phyloP scores from a whole-genome alignment of 2,329 filamentous ascomycete species.

The Fusarium avenaceum region DNA sequence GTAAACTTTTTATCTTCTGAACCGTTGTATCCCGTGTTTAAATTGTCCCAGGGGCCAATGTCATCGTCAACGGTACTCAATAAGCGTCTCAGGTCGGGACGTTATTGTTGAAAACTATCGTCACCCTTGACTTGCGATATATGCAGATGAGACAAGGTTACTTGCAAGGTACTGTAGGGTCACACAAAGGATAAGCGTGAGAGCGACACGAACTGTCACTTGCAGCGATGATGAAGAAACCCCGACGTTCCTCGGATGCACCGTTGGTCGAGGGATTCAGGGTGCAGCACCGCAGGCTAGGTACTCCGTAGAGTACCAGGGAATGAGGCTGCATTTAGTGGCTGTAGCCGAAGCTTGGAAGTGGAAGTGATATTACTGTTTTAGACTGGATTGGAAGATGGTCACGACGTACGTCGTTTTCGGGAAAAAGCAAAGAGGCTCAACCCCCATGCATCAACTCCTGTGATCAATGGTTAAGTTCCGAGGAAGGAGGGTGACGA shows the following conservation, averaged over 20 bases:
- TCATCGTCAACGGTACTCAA: conserved; percentile 24
- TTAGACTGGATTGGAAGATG: conserved; percentile 10
- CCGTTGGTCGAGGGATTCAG: conserved; percentile 6
- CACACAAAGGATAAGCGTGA: conserved; percentile 14
- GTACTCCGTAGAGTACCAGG: background rate
- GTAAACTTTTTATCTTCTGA: background rate
- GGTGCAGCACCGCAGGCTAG: conserved; percentile 1
- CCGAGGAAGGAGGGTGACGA: conserved; percentile 1
- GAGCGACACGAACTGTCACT: conserved; percentile 29
- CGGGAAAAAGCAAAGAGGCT: conserved; percentile 39
- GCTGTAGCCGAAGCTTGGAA: conserved; percentile 2
- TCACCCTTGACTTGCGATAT: conserved; percentile 4
- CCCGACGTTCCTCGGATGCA: conserved; percentile 38
- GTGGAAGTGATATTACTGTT: background rate
- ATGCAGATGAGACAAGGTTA: conserved; percentile 30
- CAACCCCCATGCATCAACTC: conserved; percentile 4
- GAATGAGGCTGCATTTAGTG: conserved; percentile 30
- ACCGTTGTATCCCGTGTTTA: background rate
- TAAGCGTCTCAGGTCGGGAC: conserved; percentile 2
- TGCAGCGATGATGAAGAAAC: conserved; percentile 35
- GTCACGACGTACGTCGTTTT: conserved; percentile 29
- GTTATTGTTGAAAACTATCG: conserved; percentile 23
- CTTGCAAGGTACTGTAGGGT: conserved; percentile 32
- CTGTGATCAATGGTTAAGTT: conserved; percentile 6
- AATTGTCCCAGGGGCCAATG: conserved; percentile 1